Conservation (phyloP, 78 protist species). For the Polysphondylium violaceum region DNA sequence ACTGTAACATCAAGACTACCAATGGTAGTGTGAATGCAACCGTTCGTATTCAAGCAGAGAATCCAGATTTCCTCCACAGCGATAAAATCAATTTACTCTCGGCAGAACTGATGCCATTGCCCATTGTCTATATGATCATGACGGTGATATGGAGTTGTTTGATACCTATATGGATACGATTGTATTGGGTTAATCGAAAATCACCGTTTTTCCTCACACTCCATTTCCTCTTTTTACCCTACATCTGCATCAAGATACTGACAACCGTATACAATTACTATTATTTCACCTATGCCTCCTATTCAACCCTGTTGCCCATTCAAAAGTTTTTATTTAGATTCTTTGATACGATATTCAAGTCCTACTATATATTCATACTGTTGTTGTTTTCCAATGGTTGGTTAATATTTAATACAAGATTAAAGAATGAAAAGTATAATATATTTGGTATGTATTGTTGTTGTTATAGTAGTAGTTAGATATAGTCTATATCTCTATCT, state of each 20-base stretch:
- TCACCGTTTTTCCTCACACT: background rate
- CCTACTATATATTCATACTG: background rate
- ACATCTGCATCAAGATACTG: background rate
- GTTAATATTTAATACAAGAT: background rate
- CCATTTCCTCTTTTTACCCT: background rate
- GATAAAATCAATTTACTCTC: background rate
- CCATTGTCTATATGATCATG: background rate
- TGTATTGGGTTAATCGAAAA: too few relatives aligned
- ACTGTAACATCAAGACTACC: background rate
- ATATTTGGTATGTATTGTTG: too few relatives aligned
- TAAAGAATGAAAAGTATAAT: background rate
- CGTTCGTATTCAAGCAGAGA: background rate
- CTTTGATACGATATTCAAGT: background rate
- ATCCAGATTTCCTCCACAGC: background rate
- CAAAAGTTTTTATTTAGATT: background rate
- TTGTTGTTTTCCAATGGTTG: background rate
- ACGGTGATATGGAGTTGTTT: background rate
- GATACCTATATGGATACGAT: too few relatives aligned
- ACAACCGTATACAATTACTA: background rate
- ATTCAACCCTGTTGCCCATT: background rate
- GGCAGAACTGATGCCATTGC: background rate
- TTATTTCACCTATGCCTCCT: background rate
- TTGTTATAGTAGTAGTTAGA: too few relatives aligned
- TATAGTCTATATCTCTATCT: too few relatives aligned
- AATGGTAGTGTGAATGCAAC: background rate